These are phyloP conservation scores for Pichia kluyveri DNA, from an alignment of 805 yeast species.

Conservation along the genomic window DNA sequence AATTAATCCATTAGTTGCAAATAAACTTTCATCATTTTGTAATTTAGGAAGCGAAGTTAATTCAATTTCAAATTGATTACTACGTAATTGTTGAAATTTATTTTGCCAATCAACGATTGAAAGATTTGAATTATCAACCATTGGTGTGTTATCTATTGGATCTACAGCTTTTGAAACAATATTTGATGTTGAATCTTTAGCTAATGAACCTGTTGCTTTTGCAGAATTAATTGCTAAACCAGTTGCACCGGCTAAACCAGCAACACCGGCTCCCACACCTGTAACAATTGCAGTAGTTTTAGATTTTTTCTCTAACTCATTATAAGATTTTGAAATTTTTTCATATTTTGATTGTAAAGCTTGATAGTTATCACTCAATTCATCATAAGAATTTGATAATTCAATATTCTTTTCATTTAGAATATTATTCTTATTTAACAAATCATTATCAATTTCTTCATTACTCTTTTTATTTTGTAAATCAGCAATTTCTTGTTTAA, in stretches of 20 bases:
- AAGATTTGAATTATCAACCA: neutral
- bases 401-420: conserved; percentile 7
- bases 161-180: neutral
- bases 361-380: neutral
- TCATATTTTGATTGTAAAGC: neutral
- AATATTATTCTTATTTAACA: neutral
- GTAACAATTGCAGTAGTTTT: neutral
- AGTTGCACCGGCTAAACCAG: neutral
- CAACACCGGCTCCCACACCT: neutral
- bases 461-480: neutral
- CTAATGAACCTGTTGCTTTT: too few relatives aligned
- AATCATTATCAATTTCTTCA: neutral
- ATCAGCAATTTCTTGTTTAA: conserved; percentile 4
- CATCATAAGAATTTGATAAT: conserved; percentile 9
- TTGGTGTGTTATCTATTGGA: neutral
- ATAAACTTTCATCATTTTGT: conserved; percentile 3
- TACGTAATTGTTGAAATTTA: conserved; percentile 40
- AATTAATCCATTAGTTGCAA: conserved; percentile 33
- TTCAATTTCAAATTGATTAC: conserved; percentile 12
- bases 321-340: neutral
- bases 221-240: neutral
- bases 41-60: conserved; percentile 1
- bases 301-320: neutral
- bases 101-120: conserved; percentile 39
- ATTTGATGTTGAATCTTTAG: too few relatives aligned